Percentiles rank a stretch among this genome's conserved stretches.
Conservation (phyloP, 345 rosid species). For the Rubroshorea leprosula region DNA sequence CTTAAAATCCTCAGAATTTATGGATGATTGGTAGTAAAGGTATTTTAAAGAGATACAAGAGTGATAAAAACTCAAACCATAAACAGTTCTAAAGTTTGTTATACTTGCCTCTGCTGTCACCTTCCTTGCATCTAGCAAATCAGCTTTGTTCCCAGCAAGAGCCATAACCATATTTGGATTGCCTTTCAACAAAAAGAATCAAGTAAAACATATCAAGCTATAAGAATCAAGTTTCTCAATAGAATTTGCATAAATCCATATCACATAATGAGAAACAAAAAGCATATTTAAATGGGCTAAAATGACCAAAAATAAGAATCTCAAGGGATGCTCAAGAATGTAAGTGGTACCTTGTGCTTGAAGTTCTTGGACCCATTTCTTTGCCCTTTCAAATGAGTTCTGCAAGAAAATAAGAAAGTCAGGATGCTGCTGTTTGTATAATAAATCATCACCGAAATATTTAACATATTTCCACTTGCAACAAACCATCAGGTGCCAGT, state of each 20-base stretch:
- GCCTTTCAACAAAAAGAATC: slow-evolving; percentile 34
- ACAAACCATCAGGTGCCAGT: too few species aligned
- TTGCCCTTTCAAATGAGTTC: slow-evolving; percentile 94
- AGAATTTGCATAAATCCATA: background rate
- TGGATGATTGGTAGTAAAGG: too few species aligned
- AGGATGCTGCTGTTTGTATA: background rate
- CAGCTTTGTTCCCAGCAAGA: slow-evolving; percentile 91
- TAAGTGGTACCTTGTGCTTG: slow-evolving; percentile 73
- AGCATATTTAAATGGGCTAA: background rate
- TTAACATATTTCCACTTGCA: background rate
- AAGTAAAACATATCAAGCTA: background rate
- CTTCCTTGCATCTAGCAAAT: slow-evolving; percentile 74
- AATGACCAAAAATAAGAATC: background rate
- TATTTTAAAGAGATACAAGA: background rate
- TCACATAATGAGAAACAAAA: background rate
- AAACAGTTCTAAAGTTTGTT: background rate
- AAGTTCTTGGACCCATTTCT: slow-evolving; percentile 98
- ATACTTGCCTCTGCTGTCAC: slow-evolving; percentile 67
- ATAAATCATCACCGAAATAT: background rate
- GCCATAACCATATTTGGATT: slow-evolving; percentile 91
- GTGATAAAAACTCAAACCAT: background rate
- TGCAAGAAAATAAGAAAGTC: slow-evolving; percentile 16
- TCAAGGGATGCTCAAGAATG: background rate
- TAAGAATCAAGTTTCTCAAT: background rate
- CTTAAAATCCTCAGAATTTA: background rate